Percentiles rank a stretch among this genome's conserved stretches.
Evolutionary conservation across 345 rosid species (phyloP).

Genomic region (Pugionium dolabratum): DNA sequence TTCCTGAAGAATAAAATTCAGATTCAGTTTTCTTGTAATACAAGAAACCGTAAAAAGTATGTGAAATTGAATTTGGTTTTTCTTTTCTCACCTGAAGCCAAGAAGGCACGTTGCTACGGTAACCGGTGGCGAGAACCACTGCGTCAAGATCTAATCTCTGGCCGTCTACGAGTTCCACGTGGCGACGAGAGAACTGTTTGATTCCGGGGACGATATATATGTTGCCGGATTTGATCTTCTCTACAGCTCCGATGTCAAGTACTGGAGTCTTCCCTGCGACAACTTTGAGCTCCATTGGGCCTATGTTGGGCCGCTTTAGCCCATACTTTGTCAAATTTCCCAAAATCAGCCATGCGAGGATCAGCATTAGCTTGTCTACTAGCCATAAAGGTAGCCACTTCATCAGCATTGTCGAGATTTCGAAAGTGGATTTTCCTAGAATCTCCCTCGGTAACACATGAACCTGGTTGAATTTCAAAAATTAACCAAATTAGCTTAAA

Average conservation of each 20-base stretch:
- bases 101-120: slow-evolving; percentile 67
- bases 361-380: slow-evolving; percentile 64
- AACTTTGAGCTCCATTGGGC: slow-evolving; percentile 68
- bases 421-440: slow-evolving; percentile 61
- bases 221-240: slow-evolving; percentile 65
- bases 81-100: slow-evolving; percentile 73
- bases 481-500: background rate
- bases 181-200: slow-evolving; percentile 49
- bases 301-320: slow-evolving; percentile 60
- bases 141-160: slow-evolving; percentile 56
- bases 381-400: slow-evolving; percentile 79
- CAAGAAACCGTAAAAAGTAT: background rate
- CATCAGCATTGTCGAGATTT: slow-evolving; percentile 56
- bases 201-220: slow-evolving; percentile 69
- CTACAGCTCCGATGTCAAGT: slow-evolving; percentile 70
- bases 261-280: slow-evolving; percentile 74
- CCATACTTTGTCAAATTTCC: slow-evolving; percentile 61
- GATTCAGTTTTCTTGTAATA: slow-evolving; percentile 24
- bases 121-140: slow-evolving; percentile 75
- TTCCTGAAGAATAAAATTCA: slow-evolving; percentile 46
- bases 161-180: slow-evolving; percentile 68
- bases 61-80: background rate
- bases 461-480: slow-evolving; percentile 44
- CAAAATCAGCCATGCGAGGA: slow-evolving; percentile 56
- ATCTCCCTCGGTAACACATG: slow-evolving; percentile 70